These are phyloP conservation scores for Yarrowia sp. DNA, from an alignment of 805 yeast species.

Conservation along the genomic window DNA sequence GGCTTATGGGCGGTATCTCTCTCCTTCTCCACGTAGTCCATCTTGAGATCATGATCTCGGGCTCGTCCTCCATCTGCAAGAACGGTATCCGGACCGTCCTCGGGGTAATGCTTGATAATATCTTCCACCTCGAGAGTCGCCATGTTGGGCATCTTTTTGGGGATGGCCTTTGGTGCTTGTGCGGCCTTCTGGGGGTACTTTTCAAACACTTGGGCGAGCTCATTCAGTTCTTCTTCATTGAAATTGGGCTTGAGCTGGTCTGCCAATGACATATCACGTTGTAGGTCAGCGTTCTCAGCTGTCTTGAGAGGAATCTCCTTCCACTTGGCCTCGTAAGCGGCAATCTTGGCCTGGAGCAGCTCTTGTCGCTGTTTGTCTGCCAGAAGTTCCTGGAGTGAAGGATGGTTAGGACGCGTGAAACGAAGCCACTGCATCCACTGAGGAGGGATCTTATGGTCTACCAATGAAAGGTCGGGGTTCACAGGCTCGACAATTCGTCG, in stretches of 20 bases:
- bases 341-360: constrained; percentile 51
- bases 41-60: constrained; percentile 6
- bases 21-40: constrained; percentile 19
- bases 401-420: constrained; percentile 56
- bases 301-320: constrained; percentile 38
- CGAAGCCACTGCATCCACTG: constrained; percentile 79
- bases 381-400: constrained; percentile 60
- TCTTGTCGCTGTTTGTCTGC: constrained; percentile 57
- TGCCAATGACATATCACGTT: constrained; percentile 4
- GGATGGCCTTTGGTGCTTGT: not conserved
- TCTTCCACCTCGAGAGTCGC: constrained; percentile 1
- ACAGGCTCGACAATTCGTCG: constrained; percentile 65
- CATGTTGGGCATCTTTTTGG: not conserved
- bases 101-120: constrained; percentile 17
- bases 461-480: constrained; percentile 47
- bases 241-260: constrained; percentile 6
- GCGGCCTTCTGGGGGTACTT: constrained; percentile 3
- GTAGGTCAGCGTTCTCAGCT: constrained; percentile 7
- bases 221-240: not conserved
- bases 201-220: constrained; percentile 8
- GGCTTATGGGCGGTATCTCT: not conserved
- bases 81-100: constrained; percentile 11
- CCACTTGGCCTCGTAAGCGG: constrained; percentile 44
- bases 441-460: constrained; percentile 57
- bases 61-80: constrained; percentile 18